phyloP scores from a whole-genome alignment of 2,329 filamentous ascomycete genomes.

The Xylariaceae sp. region DNA sequence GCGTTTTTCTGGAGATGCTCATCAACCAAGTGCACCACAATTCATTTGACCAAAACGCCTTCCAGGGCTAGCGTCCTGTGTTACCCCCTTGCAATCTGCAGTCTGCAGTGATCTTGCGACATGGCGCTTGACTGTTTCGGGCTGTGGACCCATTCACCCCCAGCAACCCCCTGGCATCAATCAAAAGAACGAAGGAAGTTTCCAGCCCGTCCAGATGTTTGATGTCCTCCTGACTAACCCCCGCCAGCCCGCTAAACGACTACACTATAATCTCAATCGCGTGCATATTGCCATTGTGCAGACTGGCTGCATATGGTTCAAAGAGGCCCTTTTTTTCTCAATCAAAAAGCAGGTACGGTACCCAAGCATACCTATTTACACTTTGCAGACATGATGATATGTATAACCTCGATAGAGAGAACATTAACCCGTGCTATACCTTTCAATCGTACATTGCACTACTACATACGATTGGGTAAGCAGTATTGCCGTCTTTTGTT shows the following conservation, averaged over 20 bases:
- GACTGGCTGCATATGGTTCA: too few relatives aligned
- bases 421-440: too few relatives aligned
- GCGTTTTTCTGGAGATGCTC: neutral
- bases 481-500: neutral
- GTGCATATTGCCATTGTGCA: too few relatives aligned
- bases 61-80: neutral
- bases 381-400: too few relatives aligned
- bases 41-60: conserved; percentile 20
- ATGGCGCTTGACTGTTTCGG: conserved; percentile 3
- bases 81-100: neutral
- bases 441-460: neutral
- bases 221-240: neutral
- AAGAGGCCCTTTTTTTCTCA: too few relatives aligned
- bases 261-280: too few relatives aligned
- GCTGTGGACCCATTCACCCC: neutral
- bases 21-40: conserved; percentile 10
- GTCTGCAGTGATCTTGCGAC: neutral
- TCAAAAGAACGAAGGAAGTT: too few relatives aligned
- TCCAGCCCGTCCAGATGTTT: too few relatives aligned
- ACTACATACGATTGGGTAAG: neutral
- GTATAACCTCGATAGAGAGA: too few relatives aligned
- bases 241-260: too few relatives aligned
- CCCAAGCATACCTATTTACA: too few relatives aligned
- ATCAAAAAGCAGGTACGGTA: too few relatives aligned
- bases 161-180: neutral